Conservation (phyloP, 2,329 filamentous ascomycete genomes). For the Paraconiothyrium sp. region DNA sequence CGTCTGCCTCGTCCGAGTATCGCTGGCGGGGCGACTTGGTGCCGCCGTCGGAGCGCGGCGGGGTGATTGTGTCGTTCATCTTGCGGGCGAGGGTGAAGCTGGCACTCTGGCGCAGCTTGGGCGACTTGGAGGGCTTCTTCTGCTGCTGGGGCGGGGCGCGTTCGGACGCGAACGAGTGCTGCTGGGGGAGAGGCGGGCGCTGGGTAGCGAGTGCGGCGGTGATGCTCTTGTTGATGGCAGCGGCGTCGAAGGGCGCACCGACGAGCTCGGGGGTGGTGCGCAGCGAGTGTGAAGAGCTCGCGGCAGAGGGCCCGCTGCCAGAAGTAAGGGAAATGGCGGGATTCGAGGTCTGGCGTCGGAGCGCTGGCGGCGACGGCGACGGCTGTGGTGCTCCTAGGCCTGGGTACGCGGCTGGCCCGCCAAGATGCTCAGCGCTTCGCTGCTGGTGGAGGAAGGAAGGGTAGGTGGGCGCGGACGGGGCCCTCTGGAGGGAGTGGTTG, state of each 20-base stretch:
- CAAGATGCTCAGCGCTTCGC: slow-evolving; percentile 11
- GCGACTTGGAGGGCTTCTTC: slow-evolving; percentile 35
- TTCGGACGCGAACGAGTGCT: slow-evolving; percentile 41
- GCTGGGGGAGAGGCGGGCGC: slow-evolving; percentile 37
- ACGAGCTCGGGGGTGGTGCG: slow-evolving; percentile 19
- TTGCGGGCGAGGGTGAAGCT: slow-evolving; percentile 55
- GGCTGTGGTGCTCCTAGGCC: background rate
- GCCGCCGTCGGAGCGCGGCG: slow-evolving; percentile 43
- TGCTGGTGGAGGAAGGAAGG: slow-evolving; percentile 27
- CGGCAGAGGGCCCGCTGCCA: slow-evolving; percentile 1
- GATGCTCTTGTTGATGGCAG: slow-evolving; percentile 49
- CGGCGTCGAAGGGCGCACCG: slow-evolving; percentile 53
- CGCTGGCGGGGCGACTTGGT: slow-evolving; percentile 50
- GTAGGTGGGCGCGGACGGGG: slow-evolving; percentile 40
- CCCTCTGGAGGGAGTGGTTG: slow-evolving; percentile 26
- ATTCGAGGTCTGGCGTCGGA: slow-evolving; percentile 14
- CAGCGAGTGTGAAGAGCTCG: slow-evolving; percentile 18
- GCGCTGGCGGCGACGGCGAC: slow-evolving; percentile 2
- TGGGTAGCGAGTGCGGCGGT: slow-evolving; percentile 32
- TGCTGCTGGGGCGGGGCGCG: slow-evolving; percentile 35
- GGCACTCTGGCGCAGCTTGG: slow-evolving; percentile 52
- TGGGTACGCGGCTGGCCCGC: background rate
- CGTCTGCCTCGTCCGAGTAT: slow-evolving; percentile 50
- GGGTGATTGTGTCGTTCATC: slow-evolving; percentile 53
- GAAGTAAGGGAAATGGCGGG: slow-evolving; percentile 6